phyloP scores from a whole-genome alignment of 208 protist species.

The Leishmania martiniquensis region DNA sequence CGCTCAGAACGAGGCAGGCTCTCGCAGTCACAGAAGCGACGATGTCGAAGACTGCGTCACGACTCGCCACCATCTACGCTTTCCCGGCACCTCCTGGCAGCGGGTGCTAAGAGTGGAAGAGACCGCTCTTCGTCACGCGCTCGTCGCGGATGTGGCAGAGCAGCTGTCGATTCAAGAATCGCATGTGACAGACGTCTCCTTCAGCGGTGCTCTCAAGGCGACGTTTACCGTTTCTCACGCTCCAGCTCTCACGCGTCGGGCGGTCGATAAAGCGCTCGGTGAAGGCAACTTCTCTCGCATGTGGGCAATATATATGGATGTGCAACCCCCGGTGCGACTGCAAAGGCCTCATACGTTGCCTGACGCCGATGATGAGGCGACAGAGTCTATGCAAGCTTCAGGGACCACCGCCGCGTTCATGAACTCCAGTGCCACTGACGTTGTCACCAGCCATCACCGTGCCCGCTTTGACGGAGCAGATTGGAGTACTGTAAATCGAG shows the following conservation, averaged over 20 bases:
- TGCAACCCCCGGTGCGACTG: not conserved
- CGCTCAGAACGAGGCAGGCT: not conserved
- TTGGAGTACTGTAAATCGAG: constrained; percentile 31
- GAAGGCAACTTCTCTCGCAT: constrained; percentile 16
- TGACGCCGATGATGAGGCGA: not conserved
- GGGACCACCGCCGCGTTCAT: not conserved
- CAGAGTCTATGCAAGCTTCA: not conserved
- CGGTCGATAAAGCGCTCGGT: constrained; percentile 22
- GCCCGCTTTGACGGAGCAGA: constrained; percentile 43
- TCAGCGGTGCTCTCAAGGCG: constrained; percentile 12
- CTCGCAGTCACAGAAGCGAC: not conserved
- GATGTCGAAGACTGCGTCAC: not conserved
- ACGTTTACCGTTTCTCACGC: constrained; percentile 44
- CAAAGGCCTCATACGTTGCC: not conserved
- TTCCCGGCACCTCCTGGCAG: constrained; percentile 29
- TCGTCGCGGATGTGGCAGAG: constrained; percentile 27
- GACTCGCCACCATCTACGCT: constrained; percentile 31
- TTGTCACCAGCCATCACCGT: constrained; percentile 40
- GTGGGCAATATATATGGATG: constrained; percentile 18
- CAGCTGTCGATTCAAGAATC: constrained; percentile 11
- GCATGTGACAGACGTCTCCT: constrained; percentile 18
- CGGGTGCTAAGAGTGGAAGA: constrained; percentile 1
- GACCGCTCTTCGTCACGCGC: constrained; percentile 13
- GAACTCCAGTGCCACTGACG: not conserved
- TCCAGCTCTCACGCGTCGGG: constrained; percentile 7